Conservation (phyloP, 2,329 filamentous ascomycete species). For the Chalaropsis ovoidea region DNA sequence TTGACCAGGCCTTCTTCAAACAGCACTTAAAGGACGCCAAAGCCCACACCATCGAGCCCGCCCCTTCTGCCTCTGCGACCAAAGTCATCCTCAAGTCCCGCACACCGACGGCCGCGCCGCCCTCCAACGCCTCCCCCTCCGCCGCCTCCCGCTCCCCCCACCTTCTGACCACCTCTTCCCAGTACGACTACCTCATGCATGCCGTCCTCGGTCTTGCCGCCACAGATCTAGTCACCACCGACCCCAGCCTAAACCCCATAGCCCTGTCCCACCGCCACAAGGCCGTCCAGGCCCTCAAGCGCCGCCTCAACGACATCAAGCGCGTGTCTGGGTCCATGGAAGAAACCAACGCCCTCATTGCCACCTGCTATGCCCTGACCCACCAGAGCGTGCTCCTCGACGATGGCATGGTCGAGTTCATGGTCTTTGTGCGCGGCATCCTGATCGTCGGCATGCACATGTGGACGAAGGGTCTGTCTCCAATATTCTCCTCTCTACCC, state of each 20-base stretch:
- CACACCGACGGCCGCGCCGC: conserved; percentile 16
- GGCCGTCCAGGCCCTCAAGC: conserved; percentile 53
- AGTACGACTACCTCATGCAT: conserved; percentile 61
- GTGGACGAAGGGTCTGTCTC: conserved; percentile 39
- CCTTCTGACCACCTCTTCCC: conserved; percentile 23
- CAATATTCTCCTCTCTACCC: conserved; percentile 36
- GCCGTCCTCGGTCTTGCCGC: conserved; percentile 58
- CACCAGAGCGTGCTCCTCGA: conserved; percentile 49
- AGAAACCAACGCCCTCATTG: conserved; percentile 50
- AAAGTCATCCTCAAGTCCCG: conserved; percentile 33
- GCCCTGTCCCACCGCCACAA: conserved; percentile 57
- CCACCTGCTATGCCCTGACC: conserved; percentile 49
- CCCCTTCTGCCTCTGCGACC: conserved; percentile 35
- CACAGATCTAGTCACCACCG: conserved; percentile 49
- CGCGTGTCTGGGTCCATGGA: conserved; percentile 37
- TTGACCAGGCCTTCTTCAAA: conserved; percentile 50
- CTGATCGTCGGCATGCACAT: conserved; percentile 47
- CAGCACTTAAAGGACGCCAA: conserved; percentile 61
- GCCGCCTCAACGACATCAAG: conserved; percentile 39
- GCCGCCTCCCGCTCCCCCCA: no score
- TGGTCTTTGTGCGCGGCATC: conserved; percentile 51
- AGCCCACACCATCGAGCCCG: conserved; percentile 59
- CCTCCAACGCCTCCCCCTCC: conserved; percentile 33
- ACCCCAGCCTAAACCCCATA: conserved; percentile 43
- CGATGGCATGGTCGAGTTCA: conserved; percentile 50